phyloP scores from a whole-genome alignment of 495 filamentous ascomycete genomes.

The Penicillium parvum region DNA sequence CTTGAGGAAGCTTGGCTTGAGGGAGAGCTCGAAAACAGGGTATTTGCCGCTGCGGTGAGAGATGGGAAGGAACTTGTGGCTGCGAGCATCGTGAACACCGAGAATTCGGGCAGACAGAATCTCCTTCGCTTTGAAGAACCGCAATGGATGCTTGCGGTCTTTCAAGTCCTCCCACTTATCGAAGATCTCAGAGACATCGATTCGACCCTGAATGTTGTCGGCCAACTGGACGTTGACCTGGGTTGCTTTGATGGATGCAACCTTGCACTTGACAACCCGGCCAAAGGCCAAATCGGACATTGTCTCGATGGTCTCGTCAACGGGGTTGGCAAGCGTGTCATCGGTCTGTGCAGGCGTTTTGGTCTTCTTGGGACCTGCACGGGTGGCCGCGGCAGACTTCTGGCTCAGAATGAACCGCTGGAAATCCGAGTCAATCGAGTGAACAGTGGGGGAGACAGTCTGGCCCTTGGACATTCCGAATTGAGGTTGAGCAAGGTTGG shows the following conservation, averaged over 20 bases:
- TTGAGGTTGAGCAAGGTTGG: conserved; percentile 57
- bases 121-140: conserved; percentile 64
- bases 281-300: conserved; percentile 70
- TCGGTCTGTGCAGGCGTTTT: conserved; percentile 27
- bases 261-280: conserved; percentile 69
- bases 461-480: conserved; percentile 75
- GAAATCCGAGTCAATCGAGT: conserved; percentile 57
- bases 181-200: conserved; percentile 86
- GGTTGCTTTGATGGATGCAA: conserved; percentile 77
- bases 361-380: conserved; percentile 29
- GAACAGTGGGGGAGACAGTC: conserved; percentile 63
- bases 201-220: conserved; percentile 83
- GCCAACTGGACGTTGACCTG: conserved; percentile 89
- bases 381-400: conserved; percentile 37
- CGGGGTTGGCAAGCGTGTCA: conserved; percentile 54
- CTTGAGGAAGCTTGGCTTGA: conserved; percentile 64
- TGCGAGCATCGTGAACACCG: conserved; percentile 84
- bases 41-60: conserved; percentile 71
- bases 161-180: conserved; percentile 82
- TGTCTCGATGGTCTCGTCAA: conserved; percentile 61
- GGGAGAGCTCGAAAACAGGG: conserved; percentile 84
- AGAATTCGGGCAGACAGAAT: conserved; percentile 70
- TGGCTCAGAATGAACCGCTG: conserved; percentile 62
- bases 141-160: conserved; percentile 73
- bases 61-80: conserved; percentile 88